These are phyloP conservation scores for Acanthochlamys bracteata DNA, from an alignment of 106 monocot species.

Conservation along the genomic window DNA sequence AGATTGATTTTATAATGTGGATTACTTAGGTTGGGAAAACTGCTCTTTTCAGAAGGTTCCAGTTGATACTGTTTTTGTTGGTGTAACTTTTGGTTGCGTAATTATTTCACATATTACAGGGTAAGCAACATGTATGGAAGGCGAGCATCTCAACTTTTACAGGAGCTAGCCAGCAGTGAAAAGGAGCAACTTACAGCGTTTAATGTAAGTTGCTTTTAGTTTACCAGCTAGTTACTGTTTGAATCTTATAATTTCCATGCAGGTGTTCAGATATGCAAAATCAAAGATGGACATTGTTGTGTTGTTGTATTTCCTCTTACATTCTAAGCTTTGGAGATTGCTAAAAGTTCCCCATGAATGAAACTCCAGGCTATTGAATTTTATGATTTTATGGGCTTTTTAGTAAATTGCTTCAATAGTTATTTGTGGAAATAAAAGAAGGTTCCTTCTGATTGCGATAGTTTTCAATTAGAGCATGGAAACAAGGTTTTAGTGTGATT, in stretches of 20 bases:
- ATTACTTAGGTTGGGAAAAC: too few species aligned
- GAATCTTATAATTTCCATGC: neutral
- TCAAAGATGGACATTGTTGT: too few species aligned
- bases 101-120: too few species aligned
- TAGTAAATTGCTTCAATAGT: too few species aligned
- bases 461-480: too few species aligned
- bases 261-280: neutral
- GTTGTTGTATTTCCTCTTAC: neutral
- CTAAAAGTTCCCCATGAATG: neutral
- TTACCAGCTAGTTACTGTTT: neutral
- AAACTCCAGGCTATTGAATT: neutral
- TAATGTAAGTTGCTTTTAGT: constrained; percentile 35
- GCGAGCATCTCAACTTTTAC: constrained; percentile 54
- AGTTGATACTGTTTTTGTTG: too few species aligned
- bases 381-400: neutral
- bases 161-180: constrained; percentile 49
- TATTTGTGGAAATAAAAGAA: too few species aligned
- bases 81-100: too few species aligned
- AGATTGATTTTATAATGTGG: too few species aligned
- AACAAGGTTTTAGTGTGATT: too few species aligned
- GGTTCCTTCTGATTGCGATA: too few species aligned
- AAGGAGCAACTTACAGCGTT: constrained; percentile 52
- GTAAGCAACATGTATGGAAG: constrained; percentile 61
- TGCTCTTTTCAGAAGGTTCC: too few species aligned
- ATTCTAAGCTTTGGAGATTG: neutral